These are phyloP conservation scores for Taiwanofungus camphoratus DNA, from an alignment of 1,284 basidiomycete species.

Conservation along the genomic window DNA sequence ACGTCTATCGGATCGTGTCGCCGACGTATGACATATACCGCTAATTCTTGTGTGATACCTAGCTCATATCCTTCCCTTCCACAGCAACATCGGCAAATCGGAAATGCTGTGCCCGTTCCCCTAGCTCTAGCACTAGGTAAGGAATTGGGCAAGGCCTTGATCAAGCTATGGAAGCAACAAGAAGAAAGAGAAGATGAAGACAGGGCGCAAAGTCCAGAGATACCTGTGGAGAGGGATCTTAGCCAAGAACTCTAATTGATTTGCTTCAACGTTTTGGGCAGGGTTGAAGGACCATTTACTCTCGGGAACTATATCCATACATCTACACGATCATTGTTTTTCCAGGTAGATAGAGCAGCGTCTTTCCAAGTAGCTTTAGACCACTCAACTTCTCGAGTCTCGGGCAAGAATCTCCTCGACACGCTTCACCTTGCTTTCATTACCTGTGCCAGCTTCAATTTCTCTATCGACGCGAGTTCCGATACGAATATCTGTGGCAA, in stretches of 20 bases:
- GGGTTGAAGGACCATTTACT: no score
- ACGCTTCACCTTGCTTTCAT: slow-evolving; percentile 70
- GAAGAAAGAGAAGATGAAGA: slow-evolving; percentile 31
- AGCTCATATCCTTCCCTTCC: neutral
- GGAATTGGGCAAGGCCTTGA: slow-evolving; percentile 44
- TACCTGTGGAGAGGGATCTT: slow-evolving; percentile 22
- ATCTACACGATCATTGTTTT: no score
- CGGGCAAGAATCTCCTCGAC: slow-evolving; percentile 70
- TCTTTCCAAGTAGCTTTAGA: no score
- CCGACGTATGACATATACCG: slow-evolving; percentile 36
- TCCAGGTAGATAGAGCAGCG: no score
- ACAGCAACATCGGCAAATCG: slow-evolving; percentile 66
- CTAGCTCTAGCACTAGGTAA: slow-evolving; percentile 58
- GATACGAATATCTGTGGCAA: slow-evolving; percentile 88
- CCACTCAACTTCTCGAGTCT: slow-evolving; percentile 20
- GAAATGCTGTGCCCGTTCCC: slow-evolving; percentile 68
- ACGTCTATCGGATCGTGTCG: slow-evolving; percentile 28
- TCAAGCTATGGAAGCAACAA: slow-evolving; percentile 34
- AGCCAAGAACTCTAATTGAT: slow-evolving; percentile 3
- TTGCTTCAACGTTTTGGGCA: no score
- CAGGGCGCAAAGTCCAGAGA: slow-evolving; percentile 34
- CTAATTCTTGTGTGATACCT: no score
- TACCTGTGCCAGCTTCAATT: slow-evolving; percentile 61
- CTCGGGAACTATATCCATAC: no score
- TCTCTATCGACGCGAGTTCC: slow-evolving; percentile 79